Percentiles rank a stretch among this genome's conserved stretches.
These are phyloP conservation scores for Darksidea phi DNA, from an alignment of 495 filamentous ascomycete genomes.

Conservation along the genomic window DNA sequence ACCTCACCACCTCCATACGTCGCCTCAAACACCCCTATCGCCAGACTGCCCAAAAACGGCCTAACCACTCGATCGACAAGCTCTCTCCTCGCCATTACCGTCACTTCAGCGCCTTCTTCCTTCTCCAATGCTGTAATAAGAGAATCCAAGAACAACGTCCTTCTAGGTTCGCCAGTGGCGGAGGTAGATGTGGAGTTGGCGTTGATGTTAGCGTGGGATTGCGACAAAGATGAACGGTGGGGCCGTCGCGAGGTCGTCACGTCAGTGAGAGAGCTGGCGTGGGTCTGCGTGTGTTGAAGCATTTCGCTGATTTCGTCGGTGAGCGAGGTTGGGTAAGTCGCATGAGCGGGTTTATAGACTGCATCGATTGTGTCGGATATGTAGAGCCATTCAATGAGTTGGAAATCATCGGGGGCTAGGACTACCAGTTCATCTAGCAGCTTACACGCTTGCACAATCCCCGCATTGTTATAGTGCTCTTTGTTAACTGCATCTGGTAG, in stretches of 20 bases:
- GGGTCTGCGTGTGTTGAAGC: conserved; percentile 40
- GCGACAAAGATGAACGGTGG: background rate
- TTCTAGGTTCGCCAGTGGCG: conserved; percentile 20
- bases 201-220: background rate
- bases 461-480: conserved; percentile 72
- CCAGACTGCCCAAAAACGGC: conserved; percentile 88
- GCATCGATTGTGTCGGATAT: conserved; percentile 96
- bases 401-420: conserved; percentile 91
- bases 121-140: conserved; percentile 32
- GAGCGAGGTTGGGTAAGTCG: conserved; percentile 67
- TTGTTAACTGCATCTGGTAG: conserved; percentile 62
- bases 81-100: conserved; percentile 41
- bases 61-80: conserved; percentile 59
- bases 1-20: conserved; percentile 78
- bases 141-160: conserved; percentile 19
- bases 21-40: conserved; percentile 87
- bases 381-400: conserved; percentile 93
- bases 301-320: conserved; percentile 84
- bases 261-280: conserved; percentile 47
- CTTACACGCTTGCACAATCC: conserved; percentile 86
- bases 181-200: background rate
- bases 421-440: conserved; percentile 81
- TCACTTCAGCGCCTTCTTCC: conserved; percentile 37
- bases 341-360: conserved; percentile 76
- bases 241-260: conserved; percentile 19